phyloP scores from a whole-genome alignment of 1,139 yeast species.

The Entelexis paramagnoliae region DNA sequence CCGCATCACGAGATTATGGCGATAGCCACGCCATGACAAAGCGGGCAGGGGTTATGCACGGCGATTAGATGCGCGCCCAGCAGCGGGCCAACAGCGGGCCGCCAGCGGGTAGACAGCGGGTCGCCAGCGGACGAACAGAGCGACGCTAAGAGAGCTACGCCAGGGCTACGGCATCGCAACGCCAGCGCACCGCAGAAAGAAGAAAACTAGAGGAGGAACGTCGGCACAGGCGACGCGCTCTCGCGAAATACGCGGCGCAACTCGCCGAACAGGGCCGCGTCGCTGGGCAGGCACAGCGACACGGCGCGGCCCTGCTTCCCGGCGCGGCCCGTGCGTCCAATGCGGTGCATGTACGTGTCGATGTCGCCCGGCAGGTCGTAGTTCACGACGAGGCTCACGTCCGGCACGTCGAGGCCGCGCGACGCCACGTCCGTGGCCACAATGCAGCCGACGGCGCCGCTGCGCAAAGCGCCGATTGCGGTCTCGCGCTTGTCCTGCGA shows the following conservation, averaged over 20 bases:
- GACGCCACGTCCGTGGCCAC: constrained; percentile 97
- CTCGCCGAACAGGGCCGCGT: constrained; percentile 15
- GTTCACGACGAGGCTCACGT: constrained; percentile 75
- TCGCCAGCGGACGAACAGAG: too few relatives aligned
- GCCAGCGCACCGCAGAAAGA: too few relatives aligned
- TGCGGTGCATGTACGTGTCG: constrained; percentile 82
- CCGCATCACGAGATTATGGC: neutral
- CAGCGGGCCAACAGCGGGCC: too few relatives aligned
- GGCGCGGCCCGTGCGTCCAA: constrained; percentile 95
- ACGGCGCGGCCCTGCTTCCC: constrained; percentile 68
- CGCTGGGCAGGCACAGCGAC: constrained; percentile 42
- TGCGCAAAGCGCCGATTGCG: constrained; percentile 56
- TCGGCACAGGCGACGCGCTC: constrained; percentile 12
- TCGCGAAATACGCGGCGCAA: constrained; percentile 14
- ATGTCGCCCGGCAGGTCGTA: constrained; percentile 69
- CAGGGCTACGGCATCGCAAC: too few relatives aligned
- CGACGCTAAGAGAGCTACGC: too few relatives aligned
- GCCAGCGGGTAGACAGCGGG: too few relatives aligned
- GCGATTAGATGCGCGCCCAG: neutral
- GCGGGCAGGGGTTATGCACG: neutral
- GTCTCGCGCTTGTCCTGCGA: constrained; percentile 78
- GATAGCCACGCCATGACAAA: neutral
- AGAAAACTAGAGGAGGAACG: constrained; percentile 5
- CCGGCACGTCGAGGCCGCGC: constrained; percentile 85
- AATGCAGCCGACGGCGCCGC: constrained; percentile 52